Conservation (phyloP, 1,139 yeast genomes). For the Pichiaceae sp. region DNA sequence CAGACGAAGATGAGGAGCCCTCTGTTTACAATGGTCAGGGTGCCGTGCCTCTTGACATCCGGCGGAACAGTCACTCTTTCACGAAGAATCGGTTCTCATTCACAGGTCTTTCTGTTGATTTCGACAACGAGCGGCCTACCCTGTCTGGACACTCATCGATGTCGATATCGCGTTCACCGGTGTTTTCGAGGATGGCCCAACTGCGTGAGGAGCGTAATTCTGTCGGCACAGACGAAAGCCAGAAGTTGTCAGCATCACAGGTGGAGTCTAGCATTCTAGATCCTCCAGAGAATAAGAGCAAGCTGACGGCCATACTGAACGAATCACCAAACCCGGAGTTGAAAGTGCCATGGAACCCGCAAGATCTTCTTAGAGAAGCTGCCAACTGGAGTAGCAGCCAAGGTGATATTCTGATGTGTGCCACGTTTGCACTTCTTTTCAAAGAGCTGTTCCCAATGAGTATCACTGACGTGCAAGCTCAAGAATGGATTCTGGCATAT, state of each 20-base stretch:
- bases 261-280: neutral
- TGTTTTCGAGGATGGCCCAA: conserved; percentile 4
- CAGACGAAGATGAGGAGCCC: conserved; percentile 23
- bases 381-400: conserved; percentile 47
- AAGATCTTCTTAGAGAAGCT: conserved; percentile 34
- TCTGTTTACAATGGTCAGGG: conserved; percentile 1
- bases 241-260: conserved; percentile 8
- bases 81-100: conserved; percentile 17
- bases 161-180: conserved; percentile 16
- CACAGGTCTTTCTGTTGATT: conserved; percentile 22
- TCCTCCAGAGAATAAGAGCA: conserved; percentile 13
- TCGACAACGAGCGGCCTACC: conserved; percentile 22
- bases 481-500: conserved; percentile 54
- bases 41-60: conserved; percentile 1
- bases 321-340: conserved; percentile 15
- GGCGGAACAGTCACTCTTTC: neutral
- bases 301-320: conserved; percentile 17
- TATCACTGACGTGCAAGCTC: conserved; percentile 24
- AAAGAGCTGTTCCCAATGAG: conserved; percentile 30
- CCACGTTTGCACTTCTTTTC: conserved; percentile 53
- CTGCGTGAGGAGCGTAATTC: conserved; percentile 15
- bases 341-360: conserved; percentile 41
- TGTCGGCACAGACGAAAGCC: conserved; percentile 12
- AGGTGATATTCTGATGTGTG: conserved; percentile 60
- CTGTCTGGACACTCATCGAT: conserved; percentile 11